These are phyloP conservation scores for Plasmodium reichenowi DNA, from an alignment of 169 alveolate species.

Conservation along the genomic window DNA sequence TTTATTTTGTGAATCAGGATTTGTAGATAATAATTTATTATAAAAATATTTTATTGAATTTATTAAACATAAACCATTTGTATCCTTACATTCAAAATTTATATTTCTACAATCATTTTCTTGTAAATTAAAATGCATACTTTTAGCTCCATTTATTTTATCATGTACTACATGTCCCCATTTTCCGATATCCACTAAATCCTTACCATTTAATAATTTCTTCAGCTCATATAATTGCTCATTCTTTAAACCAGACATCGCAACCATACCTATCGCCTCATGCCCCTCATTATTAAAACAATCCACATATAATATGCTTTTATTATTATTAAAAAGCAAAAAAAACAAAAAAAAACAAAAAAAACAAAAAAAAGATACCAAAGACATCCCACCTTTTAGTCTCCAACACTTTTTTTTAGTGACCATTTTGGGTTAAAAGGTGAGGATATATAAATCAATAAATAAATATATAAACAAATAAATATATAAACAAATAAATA, in stretches of 20 bases:
- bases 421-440: too few relatives aligned
- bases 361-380: too few relatives aligned
- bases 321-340: too few relatives aligned
- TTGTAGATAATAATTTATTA: conserved; percentile 38
- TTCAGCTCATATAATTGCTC: conserved; percentile 83
- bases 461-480: too few relatives aligned
- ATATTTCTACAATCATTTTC: conserved; percentile 65
- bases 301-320: not conserved
- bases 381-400: too few relatives aligned
- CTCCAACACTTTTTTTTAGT: too few relatives aligned
- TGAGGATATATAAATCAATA: too few relatives aligned
- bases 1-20: conserved; percentile 29
- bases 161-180: conserved; percentile 83
- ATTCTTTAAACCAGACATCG: conserved; percentile 85
- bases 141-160: conserved; percentile 30
- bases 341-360: too few relatives aligned
- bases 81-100: conserved; percentile 76
- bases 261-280: conserved; percentile 81
- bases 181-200: conserved; percentile 84
- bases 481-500: too few relatives aligned
- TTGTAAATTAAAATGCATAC: conserved; percentile 57
- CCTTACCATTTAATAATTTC: conserved; percentile 80
- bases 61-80: conserved; percentile 79
- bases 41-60: conserved; percentile 81
- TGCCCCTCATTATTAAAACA: conserved; percentile 55